phyloP scores from a whole-genome alignment of 805 yeast species.

The Candida ascalaphidarum region DNA sequence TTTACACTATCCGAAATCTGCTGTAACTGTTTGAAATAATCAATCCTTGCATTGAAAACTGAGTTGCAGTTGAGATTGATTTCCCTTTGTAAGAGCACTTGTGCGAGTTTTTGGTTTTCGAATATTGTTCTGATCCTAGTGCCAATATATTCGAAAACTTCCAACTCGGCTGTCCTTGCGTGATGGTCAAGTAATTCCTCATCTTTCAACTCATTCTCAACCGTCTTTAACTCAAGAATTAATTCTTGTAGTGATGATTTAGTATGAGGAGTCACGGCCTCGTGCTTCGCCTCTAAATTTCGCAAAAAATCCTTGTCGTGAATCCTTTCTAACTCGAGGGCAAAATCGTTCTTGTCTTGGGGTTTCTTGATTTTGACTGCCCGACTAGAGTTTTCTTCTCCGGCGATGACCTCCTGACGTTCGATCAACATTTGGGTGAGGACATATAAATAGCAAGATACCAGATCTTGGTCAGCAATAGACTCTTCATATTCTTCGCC shows the following conservation, averaged over 20 bases:
- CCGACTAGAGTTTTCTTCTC: conserved; percentile 1
- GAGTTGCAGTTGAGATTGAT: conserved; percentile 45
- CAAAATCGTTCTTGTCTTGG: conserved; percentile 12
- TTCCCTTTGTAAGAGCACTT: conserved; percentile 36
- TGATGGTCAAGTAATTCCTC: conserved; percentile 8
- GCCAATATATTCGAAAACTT: conserved; percentile 12
- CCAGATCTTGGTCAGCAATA: conserved; percentile 66
- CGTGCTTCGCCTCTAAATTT: conserved; percentile 10
- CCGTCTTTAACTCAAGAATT: conserved; percentile 16
- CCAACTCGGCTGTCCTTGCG: conserved; percentile 10
- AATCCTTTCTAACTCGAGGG: conserved; percentile 15
- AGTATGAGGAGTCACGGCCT: conserved; percentile 19
- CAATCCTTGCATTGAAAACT: conserved; percentile 72
- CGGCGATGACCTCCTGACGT: conserved; percentile 9
- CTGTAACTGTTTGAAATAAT: conserved; percentile 79
- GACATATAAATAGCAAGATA: conserved; percentile 48
- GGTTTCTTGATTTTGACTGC: conserved; percentile 7
- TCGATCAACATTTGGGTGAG: conserved; percentile 40
- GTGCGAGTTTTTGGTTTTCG: conserved; percentile 36
- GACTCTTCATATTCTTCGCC: conserved; percentile 77
- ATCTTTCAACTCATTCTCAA: conserved; percentile 16
- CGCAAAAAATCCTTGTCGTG: conserved; percentile 17
- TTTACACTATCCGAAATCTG: conserved; percentile 76
- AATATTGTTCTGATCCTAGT: conserved; percentile 19
- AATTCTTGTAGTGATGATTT: conserved; percentile 27